A percentile compares a stretch with the other conserved stretches of the same genome.
Evolutionary conservation across 2,329 filamentous ascomycete species (phyloP).

Genomic region (Diplodia corticola): DNA sequence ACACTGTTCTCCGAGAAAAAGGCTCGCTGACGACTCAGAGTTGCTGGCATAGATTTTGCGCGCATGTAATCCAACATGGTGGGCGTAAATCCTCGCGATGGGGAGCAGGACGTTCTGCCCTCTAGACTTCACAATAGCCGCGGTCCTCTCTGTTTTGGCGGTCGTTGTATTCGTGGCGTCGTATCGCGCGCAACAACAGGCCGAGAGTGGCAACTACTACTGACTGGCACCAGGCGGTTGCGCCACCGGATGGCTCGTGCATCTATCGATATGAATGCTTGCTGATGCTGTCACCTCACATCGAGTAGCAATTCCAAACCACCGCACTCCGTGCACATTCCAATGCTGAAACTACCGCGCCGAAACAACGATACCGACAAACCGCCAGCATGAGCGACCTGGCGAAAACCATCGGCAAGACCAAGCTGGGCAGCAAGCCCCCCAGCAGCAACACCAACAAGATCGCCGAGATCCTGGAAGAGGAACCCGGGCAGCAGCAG

Average conservation of each 20-base stretch:
- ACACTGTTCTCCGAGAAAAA: background rate
- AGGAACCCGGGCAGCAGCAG: slow-evolving; percentile 44
- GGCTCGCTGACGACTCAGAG: background rate
- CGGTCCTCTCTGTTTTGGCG: background rate
- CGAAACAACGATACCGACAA: background rate
- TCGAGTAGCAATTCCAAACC: background rate
- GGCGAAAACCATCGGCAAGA: slow-evolving; percentile 75
- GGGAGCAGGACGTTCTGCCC: no score
- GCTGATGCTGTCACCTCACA: background rate
- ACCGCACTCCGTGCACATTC: background rate
- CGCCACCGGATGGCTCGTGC: slow-evolving; percentile 2
- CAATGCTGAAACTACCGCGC: slow-evolving; percentile 2
- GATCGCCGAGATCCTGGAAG: slow-evolving; percentile 53
- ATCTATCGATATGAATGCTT: slow-evolving; percentile 6
- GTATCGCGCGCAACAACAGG: fast-evolving
- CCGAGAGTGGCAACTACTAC: background rate
- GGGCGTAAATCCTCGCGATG: no score
- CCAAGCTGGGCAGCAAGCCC: slow-evolving; percentile 55
- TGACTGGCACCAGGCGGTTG: background rate
- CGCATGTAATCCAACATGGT: background rate
- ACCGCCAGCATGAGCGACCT: slow-evolving; percentile 69
- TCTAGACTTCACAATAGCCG: no score
- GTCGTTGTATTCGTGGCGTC: background rate
- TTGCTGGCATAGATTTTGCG: background rate
- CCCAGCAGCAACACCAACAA: slow-evolving; percentile 56